Evolutionary conservation across 805 yeast genomes (phyloP).

Genomic region (Isabelozyma pseudorhagii): DNA sequence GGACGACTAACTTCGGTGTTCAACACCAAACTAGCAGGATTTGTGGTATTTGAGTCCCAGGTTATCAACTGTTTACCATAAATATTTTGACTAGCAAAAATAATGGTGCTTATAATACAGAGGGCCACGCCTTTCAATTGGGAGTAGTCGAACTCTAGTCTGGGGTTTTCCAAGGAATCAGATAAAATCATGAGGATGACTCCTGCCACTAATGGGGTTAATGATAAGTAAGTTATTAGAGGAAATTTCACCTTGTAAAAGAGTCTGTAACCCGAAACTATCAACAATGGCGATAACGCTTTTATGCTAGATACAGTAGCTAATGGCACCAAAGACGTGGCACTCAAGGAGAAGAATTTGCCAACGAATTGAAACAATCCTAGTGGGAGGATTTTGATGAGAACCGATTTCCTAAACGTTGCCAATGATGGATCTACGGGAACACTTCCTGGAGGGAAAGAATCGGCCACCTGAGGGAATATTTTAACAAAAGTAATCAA

Average conservation of each 20-base stretch:
- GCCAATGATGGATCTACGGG: constrained; percentile 34
- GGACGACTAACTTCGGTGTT: constrained; percentile 18
- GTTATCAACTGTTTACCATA: constrained; percentile 80
- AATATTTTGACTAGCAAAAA: constrained; percentile 83
- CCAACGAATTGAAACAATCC: constrained; percentile 67
- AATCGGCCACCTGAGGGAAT: constrained; percentile 22
- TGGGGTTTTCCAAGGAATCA: constrained; percentile 14
- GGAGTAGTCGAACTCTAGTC: constrained; percentile 13
- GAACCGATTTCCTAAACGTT: constrained; percentile 23
- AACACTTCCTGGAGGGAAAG: constrained; percentile 55
- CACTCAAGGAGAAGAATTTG: constrained; percentile 58
- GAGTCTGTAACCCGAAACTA: constrained; percentile 54
- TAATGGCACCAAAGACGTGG: constrained; percentile 62
- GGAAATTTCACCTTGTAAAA: constrained; percentile 52
- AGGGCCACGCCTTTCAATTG: constrained; percentile 62
- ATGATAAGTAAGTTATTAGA: constrained; percentile 46
- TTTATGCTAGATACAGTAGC: constrained; percentile 72
- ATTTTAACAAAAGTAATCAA: constrained; percentile 33
- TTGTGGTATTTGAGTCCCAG: constrained; percentile 35
- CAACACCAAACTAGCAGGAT: constrained; percentile 26
- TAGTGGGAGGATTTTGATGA: constrained; percentile 54
- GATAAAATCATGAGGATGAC: constrained; percentile 47
- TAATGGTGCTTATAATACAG: constrained; percentile 65
- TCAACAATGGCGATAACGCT: constrained; percentile 61
- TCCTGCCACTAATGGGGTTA: constrained; percentile 51